A percentile compares a stretch with the other conserved stretches of the same genome.
Conservation (phyloP, 306 rosid species). For the Rubus idaeus region DNA sequence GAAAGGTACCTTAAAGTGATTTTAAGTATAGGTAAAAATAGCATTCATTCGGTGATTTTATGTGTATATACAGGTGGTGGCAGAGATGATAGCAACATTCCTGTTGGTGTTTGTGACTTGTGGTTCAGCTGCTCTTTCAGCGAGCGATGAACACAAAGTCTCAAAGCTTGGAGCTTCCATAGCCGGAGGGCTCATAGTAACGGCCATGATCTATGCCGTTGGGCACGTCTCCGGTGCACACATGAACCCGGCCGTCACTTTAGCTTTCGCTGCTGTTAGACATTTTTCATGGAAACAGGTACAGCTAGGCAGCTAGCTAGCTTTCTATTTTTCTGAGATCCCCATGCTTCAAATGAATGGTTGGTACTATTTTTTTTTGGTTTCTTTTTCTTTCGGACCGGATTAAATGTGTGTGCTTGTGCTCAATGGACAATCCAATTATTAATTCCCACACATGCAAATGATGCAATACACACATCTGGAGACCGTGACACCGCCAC, state of each 20-base stretch:
- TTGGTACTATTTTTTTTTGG: neutral
- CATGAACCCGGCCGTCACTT: slow-evolving; percentile 84
- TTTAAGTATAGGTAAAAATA: too few species aligned
- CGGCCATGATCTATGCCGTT: slow-evolving; percentile 70
- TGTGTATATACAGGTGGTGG: slow-evolving; percentile 46
- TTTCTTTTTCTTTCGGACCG: slow-evolving; percentile 8
- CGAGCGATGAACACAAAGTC: slow-evolving; percentile 44
- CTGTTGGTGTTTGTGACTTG: slow-evolving; percentile 76
- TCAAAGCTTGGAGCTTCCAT: slow-evolving; percentile 72
- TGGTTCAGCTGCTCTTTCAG: slow-evolving; percentile 60
- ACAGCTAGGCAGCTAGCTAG: neutral
- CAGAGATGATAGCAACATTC: slow-evolving; percentile 68
- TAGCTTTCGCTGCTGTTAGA: slow-evolving; percentile 57
- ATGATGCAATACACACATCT: neutral
- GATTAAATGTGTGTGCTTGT: neutral
- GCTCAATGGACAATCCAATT: neutral
- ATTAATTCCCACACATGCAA: too few species aligned
- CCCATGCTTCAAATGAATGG: neutral
- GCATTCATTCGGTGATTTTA: too few species aligned
- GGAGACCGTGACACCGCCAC: slow-evolving; percentile 1
- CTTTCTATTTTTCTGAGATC: slow-evolving; percentile 1
- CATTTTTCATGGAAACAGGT: slow-evolving; percentile 90
- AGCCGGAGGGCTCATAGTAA: slow-evolving; percentile 68
- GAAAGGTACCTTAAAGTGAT: slow-evolving; percentile 36
- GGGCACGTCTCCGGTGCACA: slow-evolving; percentile 95